phyloP scores from a whole-genome alignment of 257 asterid species.

The Cinchona pubescens region DNA sequence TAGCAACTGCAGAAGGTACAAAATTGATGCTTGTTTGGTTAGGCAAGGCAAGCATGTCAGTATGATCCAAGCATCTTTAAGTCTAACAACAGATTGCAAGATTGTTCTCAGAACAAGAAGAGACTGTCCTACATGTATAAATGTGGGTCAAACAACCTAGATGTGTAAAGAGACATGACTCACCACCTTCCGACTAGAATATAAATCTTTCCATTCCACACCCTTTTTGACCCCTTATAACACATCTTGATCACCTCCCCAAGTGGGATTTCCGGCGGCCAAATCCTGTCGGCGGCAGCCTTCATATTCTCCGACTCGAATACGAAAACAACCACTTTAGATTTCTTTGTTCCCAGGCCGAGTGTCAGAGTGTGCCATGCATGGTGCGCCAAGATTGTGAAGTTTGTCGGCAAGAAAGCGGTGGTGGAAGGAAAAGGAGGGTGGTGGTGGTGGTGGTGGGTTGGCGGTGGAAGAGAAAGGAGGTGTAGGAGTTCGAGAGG shows the following conservation, averaged over 20 bases:
- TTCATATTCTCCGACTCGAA: constrained; percentile 73
- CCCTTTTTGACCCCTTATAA: constrained; percentile 58
- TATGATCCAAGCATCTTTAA: constrained; percentile 91
- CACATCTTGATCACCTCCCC: constrained; percentile 87
- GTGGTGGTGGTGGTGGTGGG: constrained; percentile 3
- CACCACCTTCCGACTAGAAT: too few relatives aligned
- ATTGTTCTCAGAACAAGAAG: constrained; percentile 65
- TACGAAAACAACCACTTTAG: constrained; percentile 76
- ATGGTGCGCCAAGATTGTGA: constrained; percentile 94
- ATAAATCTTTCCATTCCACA: constrained; percentile 88
- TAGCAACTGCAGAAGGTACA: constrained; percentile 52
- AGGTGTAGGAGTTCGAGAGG: constrained; percentile 73
- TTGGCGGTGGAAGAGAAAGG: constrained; percentile 60
- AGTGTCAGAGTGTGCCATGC: constrained; percentile 97
- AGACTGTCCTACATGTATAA: too few relatives aligned
- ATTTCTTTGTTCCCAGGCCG: constrained; percentile 87
- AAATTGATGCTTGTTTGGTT: constrained; percentile 68
- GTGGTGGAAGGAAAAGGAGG: constrained; percentile 64
- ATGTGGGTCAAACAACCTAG: too few relatives aligned
- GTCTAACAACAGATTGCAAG: constrained; percentile 67
- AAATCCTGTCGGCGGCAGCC: constrained; percentile 48
- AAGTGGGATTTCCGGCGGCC: constrained; percentile 92
- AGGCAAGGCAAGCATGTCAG: constrained; percentile 98
- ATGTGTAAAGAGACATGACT: too few relatives aligned
- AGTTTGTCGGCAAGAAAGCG: constrained; percentile 79